Evolutionary conservation across 306 rosid genomes (phyloP).

Genomic region (Prosopis cineraria): DNA sequence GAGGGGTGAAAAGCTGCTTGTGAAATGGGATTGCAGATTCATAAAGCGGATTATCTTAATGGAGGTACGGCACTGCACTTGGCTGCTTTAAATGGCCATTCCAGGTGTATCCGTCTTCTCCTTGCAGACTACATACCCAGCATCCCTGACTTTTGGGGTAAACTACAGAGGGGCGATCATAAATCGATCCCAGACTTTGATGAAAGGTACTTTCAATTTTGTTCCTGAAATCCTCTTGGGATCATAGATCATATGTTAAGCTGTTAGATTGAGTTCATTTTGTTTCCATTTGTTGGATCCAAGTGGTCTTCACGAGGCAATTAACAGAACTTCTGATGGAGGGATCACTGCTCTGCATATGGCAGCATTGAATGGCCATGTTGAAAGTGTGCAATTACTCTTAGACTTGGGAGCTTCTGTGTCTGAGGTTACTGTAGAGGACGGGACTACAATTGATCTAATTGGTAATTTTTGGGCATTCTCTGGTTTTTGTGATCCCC

Average conservation of each 20-base stretch:
- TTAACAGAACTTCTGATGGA: conserved; percentile 87
- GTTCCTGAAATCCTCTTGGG: conserved; percentile 25
- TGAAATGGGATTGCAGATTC: conserved; percentile 62
- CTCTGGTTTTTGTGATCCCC: neutral
- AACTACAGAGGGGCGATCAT: conserved; percentile 44
- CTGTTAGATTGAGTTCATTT: conserved; percentile 34
- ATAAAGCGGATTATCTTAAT: conserved; percentile 86
- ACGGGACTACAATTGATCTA: conserved; percentile 88
- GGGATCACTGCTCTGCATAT: conserved; percentile 96
- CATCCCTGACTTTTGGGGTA: conserved; percentile 61
- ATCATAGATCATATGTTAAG: conserved; percentile 21
- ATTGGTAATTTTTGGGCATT: conserved; percentile 56
- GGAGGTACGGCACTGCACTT: conserved; percentile 96
- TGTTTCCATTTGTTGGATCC: conserved; percentile 32
- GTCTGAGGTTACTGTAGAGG: conserved; percentile 75
- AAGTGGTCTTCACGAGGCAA: conserved; percentile 68
- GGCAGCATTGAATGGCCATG: conserved; percentile 95
- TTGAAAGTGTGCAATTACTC: conserved; percentile 82
- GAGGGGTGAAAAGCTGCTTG: conserved; percentile 20
- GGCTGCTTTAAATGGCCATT: conserved; percentile 93
- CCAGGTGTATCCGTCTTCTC: conserved; percentile 81
- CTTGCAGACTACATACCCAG: conserved; percentile 89
- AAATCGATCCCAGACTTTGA: conserved; percentile 63
- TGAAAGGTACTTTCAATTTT: conserved; percentile 52
- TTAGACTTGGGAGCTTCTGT: conserved; percentile 90